Evolutionary conservation across 106 monocot genomes (phyloP).

Genomic region (Gastrodia elata): DNA sequence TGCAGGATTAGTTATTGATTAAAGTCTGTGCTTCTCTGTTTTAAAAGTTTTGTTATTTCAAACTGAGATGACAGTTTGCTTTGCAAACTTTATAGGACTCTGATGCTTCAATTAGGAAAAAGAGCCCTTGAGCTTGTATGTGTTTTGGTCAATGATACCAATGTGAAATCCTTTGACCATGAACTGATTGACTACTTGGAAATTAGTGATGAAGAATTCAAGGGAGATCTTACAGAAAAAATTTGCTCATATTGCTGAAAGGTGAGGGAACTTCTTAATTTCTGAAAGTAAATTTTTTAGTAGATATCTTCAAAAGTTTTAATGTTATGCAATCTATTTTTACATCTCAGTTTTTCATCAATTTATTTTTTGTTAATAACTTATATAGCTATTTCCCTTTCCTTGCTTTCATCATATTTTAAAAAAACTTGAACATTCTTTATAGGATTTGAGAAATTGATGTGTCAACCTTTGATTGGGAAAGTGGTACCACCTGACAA

Average conservation of each 20-base stretch:
- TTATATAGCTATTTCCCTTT: not conserved
- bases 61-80: not conserved
- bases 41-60: not conserved
- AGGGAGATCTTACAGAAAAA: conserved; percentile 84
- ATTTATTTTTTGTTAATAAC: too few species aligned
- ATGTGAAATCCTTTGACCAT: conserved; percentile 78
- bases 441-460: not conserved
- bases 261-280: conserved; percentile 40
- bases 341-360: not conserved
- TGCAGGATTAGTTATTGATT: not conserved
- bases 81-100: conserved; percentile 50
- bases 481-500: too few species aligned
- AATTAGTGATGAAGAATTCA: conserved; percentile 95
- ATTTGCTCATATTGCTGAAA: conserved; percentile 93
- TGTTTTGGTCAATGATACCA: conserved; percentile 83
- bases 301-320: not conserved
- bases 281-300: not conserved
- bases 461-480: too few species aligned
- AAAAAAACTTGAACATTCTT: not conserved
- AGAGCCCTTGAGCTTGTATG: conserved; percentile 93
- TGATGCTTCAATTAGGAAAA: conserved; percentile 95
- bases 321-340: not conserved
- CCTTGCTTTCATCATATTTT: not conserved
- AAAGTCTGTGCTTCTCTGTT: not conserved
- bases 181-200: conserved; percentile 92